A percentile compares a stretch with the other conserved stretches of the same genome.
Conservation (phyloP, 495 filamentous ascomycete species). For the Penicillium canescens region DNA sequence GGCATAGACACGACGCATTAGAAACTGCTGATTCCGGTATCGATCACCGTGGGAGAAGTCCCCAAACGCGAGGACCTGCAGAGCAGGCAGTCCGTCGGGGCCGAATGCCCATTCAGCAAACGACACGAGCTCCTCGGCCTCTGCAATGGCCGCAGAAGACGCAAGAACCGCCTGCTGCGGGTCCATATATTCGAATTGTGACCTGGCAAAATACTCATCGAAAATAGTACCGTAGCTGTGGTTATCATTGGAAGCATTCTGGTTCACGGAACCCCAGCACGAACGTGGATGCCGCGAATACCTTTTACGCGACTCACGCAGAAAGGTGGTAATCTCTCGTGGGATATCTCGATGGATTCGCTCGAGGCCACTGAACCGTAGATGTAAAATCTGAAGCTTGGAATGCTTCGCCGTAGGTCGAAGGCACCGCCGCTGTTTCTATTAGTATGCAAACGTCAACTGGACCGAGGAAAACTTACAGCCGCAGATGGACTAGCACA, state of each 20-base stretch:
- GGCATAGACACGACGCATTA: no score
- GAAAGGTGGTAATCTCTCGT: not conserved
- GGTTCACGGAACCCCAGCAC: not conserved
- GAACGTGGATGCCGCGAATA: not conserved
- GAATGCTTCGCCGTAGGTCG: not conserved
- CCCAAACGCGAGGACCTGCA: constrained; percentile 10
- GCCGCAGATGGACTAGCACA: not conserved
- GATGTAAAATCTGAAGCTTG: not conserved
- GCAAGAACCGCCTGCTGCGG: not conserved
- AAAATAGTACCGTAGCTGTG: not conserved
- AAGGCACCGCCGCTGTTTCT: not conserved
- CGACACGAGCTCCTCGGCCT: constrained; percentile 3
- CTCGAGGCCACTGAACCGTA: not conserved
- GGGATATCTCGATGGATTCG: constrained; percentile 1
- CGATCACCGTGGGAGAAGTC: constrained; percentile 11
- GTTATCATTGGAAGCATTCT: not conserved
- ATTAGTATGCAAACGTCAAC: not conserved
- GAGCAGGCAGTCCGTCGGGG: constrained; percentile 6
- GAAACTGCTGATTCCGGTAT: no score
- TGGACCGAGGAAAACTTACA: not conserved
- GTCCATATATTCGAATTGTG: not conserved
- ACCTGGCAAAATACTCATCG: not conserved
- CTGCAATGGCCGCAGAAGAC: not conserved
- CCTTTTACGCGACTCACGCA: not conserved
- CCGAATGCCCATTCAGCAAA: constrained; percentile 19